phyloP scores from a whole-genome alignment of 202 grass and related monocot genomes.

The Carex arenaria region DNA sequence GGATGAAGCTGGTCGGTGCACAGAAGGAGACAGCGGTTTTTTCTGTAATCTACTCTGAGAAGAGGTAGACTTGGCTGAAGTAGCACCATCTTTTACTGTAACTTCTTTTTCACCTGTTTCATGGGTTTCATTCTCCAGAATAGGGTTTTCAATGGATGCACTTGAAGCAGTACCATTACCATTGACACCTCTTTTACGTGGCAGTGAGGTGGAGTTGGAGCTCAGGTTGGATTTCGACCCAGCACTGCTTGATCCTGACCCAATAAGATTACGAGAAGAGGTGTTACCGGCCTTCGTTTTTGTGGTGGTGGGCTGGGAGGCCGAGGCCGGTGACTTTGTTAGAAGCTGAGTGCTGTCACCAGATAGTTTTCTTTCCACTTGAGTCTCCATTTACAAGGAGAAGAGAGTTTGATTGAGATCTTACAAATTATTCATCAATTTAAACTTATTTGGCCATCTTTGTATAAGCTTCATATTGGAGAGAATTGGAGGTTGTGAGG shows the following conservation, averaged over 20 bases:
- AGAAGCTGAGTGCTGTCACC: background rate
- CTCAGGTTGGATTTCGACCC: background rate
- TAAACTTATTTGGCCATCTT: background rate
- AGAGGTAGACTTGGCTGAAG: background rate
- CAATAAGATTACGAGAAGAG: background rate
- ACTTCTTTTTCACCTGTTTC: constrained; percentile 12
- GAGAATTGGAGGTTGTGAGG: background rate
- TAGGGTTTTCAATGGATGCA: background rate
- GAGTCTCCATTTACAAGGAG: background rate
- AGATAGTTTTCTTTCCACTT: constrained; percentile 7
- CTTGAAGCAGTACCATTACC: background rate
- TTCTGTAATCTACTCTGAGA: constrained; percentile 21
- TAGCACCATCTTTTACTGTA: background rate
- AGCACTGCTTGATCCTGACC: background rate
- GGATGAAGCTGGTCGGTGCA: background rate
- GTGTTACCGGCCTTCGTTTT: constrained; percentile 6
- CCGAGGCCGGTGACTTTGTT: background rate
- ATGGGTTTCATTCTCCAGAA: background rate
- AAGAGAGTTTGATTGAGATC: background rate
- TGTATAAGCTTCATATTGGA: background rate
- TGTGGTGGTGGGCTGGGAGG: constrained; percentile 1
- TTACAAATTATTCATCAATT: constrained; percentile 12
- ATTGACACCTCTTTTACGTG: background rate
- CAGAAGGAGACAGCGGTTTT: background rate
- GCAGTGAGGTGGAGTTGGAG: background rate